These are phyloP conservation scores for Entamoeba moshkovskii DNA, from an alignment of 208 protist genomes.

Conservation along the genomic window DNA sequence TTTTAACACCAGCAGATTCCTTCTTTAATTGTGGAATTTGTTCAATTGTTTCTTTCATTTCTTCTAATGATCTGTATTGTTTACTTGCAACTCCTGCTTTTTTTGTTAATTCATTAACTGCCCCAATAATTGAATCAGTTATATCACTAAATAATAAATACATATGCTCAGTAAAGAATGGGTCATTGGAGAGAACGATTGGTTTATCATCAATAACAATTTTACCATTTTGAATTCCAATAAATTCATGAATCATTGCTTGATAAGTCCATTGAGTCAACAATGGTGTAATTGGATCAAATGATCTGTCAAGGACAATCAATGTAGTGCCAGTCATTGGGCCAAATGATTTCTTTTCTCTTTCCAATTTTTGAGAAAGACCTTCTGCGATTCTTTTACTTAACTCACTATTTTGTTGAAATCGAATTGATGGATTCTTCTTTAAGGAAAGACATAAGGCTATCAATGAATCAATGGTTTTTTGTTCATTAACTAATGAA, in stretches of 20 bases:
- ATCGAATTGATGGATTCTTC: neutral
- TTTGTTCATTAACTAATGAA: neutral
- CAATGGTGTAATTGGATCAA: constrained; percentile 14
- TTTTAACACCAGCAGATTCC: neutral
- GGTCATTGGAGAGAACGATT: neutral
- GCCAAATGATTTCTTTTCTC: neutral
- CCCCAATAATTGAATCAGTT: neutral
- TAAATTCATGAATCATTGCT: constrained; percentile 8
- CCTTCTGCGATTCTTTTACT: neutral
- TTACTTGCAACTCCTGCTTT: neutral
- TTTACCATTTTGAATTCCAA: constrained; percentile 5
- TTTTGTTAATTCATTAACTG: neutral
- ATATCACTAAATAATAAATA: neutral
- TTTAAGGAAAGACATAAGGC: neutral
- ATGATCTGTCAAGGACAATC: neutral
- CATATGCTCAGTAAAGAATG: neutral
- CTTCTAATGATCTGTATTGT: neutral
- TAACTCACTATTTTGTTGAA: neutral
- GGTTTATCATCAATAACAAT: neutral
- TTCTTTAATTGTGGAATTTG: neutral
- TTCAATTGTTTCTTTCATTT: neutral
- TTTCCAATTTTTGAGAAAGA: neutral
- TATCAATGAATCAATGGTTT: neutral
- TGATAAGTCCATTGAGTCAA: constrained; percentile 11
- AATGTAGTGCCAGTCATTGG: neutral